Percentiles rank a stretch among this genome's conserved stretches.
These are phyloP conservation scores for Ilyonectria destructans DNA, from an alignment of 2,329 filamentous ascomycete species.

Conservation along the genomic window DNA sequence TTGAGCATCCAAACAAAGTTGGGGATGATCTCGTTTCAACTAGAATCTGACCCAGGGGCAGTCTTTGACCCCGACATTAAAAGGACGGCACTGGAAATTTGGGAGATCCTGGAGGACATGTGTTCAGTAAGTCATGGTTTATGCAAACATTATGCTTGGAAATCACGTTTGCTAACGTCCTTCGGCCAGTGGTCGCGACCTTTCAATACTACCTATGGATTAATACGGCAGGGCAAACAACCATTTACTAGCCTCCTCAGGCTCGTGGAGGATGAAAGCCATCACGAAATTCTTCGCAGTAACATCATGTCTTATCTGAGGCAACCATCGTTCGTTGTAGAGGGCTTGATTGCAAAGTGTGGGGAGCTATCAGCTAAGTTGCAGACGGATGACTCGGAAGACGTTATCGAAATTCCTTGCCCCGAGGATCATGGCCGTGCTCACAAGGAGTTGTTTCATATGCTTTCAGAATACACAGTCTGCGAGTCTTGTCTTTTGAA, in stretches of 20 bases:
- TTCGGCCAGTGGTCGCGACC: conserved; percentile 6
- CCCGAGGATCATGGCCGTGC: conserved; percentile 15
- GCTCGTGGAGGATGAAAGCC: conserved; percentile 1
- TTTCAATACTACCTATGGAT: not conserved
- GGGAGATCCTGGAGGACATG: conserved; percentile 9
- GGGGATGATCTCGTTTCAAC: conserved; percentile 15
- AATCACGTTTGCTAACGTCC: not conserved
- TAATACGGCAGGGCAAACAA: not conserved
- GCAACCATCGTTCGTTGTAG: conserved; percentile 13
- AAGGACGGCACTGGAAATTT: not conserved
- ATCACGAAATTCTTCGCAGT: not conserved
- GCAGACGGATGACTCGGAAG: conserved; percentile 7
- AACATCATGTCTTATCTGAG: conserved; percentile 7
- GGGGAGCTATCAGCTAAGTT: not conserved
- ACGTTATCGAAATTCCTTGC: not conserved
- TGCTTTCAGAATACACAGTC: conserved; percentile 19
- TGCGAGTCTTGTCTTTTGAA: conserved; percentile 12
- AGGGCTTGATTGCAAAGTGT: conserved; percentile 10
- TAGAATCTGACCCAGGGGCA: not conserved
- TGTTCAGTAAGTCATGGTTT: conserved; percentile 9
- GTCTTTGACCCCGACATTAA: not conserved
- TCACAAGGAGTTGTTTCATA: conserved; percentile 12
- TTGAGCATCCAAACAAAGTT: conserved; percentile 17
- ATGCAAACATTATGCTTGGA: not conserved
- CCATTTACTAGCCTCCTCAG: not conserved